Conservation (phyloP, 2,329 filamentous ascomycete genomes). For the Trichocomaceae sp. region DNA sequence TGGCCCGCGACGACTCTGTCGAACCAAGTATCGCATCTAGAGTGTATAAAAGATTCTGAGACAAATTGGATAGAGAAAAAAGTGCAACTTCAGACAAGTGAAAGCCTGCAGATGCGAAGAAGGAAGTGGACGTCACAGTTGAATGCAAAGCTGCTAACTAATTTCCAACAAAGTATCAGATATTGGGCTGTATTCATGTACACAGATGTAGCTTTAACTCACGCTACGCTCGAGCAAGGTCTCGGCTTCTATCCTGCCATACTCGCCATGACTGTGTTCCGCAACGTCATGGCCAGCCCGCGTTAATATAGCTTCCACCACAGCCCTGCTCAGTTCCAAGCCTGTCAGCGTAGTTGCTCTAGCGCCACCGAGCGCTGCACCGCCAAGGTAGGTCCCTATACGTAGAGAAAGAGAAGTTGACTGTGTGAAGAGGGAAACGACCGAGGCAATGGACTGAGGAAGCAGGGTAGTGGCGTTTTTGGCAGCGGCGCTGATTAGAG, state of each 20-base stretch:
- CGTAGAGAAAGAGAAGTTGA: constrained; percentile 40
- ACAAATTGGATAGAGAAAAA: constrained; percentile 37
- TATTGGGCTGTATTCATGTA: not conserved
- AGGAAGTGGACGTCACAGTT: constrained; percentile 42
- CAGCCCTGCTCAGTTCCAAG: constrained; percentile 39
- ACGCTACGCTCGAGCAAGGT: constrained; percentile 42
- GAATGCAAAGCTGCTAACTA: constrained; percentile 40
- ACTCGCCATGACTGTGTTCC: constrained; percentile 42
- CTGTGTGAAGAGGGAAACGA: constrained; percentile 40
- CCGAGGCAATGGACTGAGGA: constrained; percentile 37
- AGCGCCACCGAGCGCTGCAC: constrained; percentile 38
- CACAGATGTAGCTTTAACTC: constrained; percentile 16
- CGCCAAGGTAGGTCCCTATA: constrained; percentile 39
- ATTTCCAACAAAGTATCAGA: constrained; percentile 10
- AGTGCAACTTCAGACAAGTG: constrained; percentile 41
- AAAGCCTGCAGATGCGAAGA: constrained; percentile 42
- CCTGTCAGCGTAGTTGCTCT: constrained; percentile 40
- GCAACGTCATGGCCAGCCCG: constrained; percentile 41
- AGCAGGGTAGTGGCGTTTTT: constrained; percentile 34
- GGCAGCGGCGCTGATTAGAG: constrained; percentile 17
- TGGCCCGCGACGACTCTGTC: constrained; percentile 44
- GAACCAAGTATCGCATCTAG: constrained; percentile 43
- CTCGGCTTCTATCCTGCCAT: constrained; percentile 38
- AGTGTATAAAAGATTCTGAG: constrained; percentile 39
- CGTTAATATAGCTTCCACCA: constrained; percentile 40